A percentile compares a stretch with the other conserved stretches of the same genome.
Evolutionary conservation across 2,329 filamentous ascomycete species (phyloP).

Genomic region (Venturiaceae sp.): DNA sequence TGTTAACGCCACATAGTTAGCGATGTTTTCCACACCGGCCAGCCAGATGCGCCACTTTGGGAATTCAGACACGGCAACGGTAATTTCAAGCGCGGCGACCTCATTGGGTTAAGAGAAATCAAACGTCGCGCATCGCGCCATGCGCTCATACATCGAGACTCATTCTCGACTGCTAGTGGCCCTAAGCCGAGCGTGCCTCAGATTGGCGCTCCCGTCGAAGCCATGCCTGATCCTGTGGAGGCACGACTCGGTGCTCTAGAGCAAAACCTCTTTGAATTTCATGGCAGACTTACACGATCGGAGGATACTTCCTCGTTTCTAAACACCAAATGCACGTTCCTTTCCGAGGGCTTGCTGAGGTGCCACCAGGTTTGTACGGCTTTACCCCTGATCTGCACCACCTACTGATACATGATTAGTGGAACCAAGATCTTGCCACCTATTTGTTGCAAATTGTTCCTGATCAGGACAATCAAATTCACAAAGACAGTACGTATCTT

Average conservation of each 20-base stretch:
- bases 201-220: constrained; percentile 69
- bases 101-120: constrained; percentile 86
- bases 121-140: constrained; percentile 90
- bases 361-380: constrained; percentile 49
- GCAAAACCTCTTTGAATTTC: constrained; percentile 73
- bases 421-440: constrained; percentile 76
- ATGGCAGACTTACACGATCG: constrained; percentile 63
- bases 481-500: constrained; percentile 64
- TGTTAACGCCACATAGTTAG: constrained; percentile 54
- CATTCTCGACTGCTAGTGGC: constrained; percentile 51
- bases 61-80: constrained; percentile 98
- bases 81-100: constrained; percentile 90
- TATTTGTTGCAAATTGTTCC: constrained; percentile 65
- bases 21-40: constrained; percentile 94
- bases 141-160: constrained; percentile 84
- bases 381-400: constrained; percentile 1
- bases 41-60: constrained; percentile 89
- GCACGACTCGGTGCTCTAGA: constrained; percentile 67
- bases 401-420: constrained; percentile 38
- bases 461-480: constrained; percentile 63
- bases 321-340: constrained; percentile 68
- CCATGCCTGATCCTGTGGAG: constrained; percentile 69
- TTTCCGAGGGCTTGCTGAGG: constrained; percentile 71
- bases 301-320: constrained; percentile 77
- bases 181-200: constrained; percentile 47